Base-by-base conservation (phyloP, 2,329 filamentous ascomycete genomes). In the Hypoxylon rubiginosum region DNA sequence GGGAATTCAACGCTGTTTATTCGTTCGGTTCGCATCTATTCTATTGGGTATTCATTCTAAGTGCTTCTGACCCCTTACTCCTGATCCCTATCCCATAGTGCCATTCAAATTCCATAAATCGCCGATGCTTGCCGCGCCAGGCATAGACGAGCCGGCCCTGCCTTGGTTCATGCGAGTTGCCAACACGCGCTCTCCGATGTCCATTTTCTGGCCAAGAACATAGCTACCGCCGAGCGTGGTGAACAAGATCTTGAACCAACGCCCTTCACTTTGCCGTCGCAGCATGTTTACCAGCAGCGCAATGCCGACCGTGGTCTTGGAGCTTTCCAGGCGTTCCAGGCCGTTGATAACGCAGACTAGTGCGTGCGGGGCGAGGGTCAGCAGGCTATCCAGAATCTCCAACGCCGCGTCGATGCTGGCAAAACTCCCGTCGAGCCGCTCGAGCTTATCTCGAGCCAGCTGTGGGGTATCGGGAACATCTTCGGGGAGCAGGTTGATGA, bases 271-370 rank as follows among this genome's bases (percentile, higher is more conserved):
- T 2, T 52, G 45, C 5, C 26, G 19, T 9, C 39, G 48, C 5
- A 59, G 15, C 17, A 59, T 55, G 1, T 64, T 36, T n/a, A 59
- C 39, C 13, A 59, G 45, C 41, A 28, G 34, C 13, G 26, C 49
- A 5, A 66, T 28, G 2, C 34, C 17, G 4, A 5, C 13, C 9
- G 54, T 41, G 1, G 53, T 62, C 6, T 62, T 36, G 3, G 26
- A 10, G 21, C 21, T 34, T 15, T 66, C 63, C 3, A 66, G 32
- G 13, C 26, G 34, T n/a, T 61, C 52, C 8, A 66, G 17, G 13
- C 54, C 63, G 8, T 52, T 39, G n/a, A 66, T 58, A 1, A 62
- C 48, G 41, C 48, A 36, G 17, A 66, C 34, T 13, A 66, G 34
- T 6, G 43, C 36, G 17, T 57, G 24, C 1, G 51, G 58, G 10